Evolutionary conservation across 2,329 filamentous ascomycete genomes (phyloP), one percentile per base, ranked within the genome.

Genomic region (Diaporthe aspalathi): DNA sequence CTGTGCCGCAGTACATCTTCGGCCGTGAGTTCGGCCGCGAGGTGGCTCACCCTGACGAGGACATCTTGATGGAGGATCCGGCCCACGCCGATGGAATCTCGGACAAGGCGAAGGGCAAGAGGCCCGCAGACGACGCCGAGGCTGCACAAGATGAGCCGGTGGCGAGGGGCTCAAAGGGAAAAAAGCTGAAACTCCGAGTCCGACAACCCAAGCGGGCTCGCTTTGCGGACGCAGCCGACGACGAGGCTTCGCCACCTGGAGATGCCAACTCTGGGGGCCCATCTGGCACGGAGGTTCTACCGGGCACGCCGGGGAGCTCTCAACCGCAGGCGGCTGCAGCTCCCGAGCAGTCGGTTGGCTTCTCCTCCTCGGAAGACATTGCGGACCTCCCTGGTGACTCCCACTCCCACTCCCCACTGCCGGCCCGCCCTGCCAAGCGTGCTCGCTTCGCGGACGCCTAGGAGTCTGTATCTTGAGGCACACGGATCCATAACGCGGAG

Each of bases 1-100:
- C 77, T 49, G 76, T 76, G 6, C 84, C 86, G 4, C 86, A 87
- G 74, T 81, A 80, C 20, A 77, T 90, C 4, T 90, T 90, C 70
- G 84, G 86, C 0, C 80, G 83, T 71, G 86, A 83, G 3, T 86
- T 87, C 70, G 86, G 85, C 5, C 78, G 79, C 5, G 76, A 77
- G 32, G 57, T 80, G 17, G 70, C 62, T 7, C 79, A 86, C 53
- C 83, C 85, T 0, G 84, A 88, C 53, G 85, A 87, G 27, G 86
- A 82, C 16, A 76, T 87, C 47, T 74, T 85, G 35, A 70, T 79
- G 56, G 74, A 75, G 7, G 78, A 80, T 1, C 67, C 73, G 1
- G 43, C 67, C 2, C 45, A 62, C 5, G 27, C 50, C 24, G 22
- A 12, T 20, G 53, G 29, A n/a, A 8, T n/a, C 3, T 47, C 22